phyloP scores from a whole-genome alignment of 805 yeast species.

The Kluyveromyces wickerhamii region DNA sequence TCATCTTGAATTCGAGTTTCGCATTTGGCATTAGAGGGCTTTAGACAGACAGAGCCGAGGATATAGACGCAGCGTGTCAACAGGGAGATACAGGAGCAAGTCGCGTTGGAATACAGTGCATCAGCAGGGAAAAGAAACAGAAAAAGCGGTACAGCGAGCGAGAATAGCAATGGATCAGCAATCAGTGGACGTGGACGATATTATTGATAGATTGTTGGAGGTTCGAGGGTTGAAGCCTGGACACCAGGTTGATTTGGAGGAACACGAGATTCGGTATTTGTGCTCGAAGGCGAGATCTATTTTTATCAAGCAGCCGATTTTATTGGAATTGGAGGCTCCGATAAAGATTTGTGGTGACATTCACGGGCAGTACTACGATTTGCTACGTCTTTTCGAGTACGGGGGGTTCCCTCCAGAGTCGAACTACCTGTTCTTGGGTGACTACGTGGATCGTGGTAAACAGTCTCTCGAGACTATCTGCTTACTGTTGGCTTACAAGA shows the following conservation, averaged over 20 bases:
- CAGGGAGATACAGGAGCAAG: no score
- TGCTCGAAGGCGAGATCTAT: slow-evolving; percentile 98
- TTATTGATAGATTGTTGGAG: slow-evolving; percentile 91
- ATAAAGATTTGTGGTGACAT: slow-evolving; percentile 96
- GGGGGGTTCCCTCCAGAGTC: slow-evolving; percentile 99
- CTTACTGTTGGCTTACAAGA: slow-evolving; percentile 86
- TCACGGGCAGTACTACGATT: slow-evolving; percentile 96
- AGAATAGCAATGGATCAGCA: slow-evolving; percentile 35
- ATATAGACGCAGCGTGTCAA: no score
- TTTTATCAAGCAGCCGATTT: slow-evolving; percentile 94
- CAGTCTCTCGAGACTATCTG: slow-evolving; percentile 96
- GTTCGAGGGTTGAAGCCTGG: slow-evolving; percentile 99
- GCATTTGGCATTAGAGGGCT: no score
- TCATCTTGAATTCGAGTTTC: no score
- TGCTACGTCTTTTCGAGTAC: slow-evolving; percentile 89
- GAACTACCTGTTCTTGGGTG: slow-evolving; percentile 90
- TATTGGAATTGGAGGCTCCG: slow-evolving; percentile 94
- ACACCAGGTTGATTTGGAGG: slow-evolving; percentile 87
- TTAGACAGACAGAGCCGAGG: no score
- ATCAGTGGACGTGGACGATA: slow-evolving; percentile 94
- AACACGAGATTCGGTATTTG: slow-evolving; percentile 87
- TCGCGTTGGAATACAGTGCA: no score
- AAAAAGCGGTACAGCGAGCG: no score
- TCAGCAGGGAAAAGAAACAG: no score
- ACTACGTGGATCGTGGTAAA: slow-evolving; percentile 97